Evolutionary conservation across 352 stramenopile genomes (phyloP), one percentile per base, ranked within the genome.

Genomic region (Sclerospora graminicola): DNA sequence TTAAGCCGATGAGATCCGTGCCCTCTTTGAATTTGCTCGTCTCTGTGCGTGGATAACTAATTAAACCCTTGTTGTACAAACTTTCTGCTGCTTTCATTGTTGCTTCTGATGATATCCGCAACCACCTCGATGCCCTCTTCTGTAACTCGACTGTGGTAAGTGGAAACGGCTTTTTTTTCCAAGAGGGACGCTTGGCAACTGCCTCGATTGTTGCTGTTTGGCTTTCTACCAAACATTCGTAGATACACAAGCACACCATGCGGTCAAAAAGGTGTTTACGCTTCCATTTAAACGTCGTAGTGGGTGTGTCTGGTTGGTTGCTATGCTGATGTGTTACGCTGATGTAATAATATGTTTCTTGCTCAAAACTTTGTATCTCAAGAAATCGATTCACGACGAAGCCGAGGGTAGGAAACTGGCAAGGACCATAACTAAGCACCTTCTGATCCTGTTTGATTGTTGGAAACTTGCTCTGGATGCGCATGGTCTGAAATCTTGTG

Each of bases 1-100:
- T 34, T 8, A 97, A 69, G 0, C 31, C 63, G 38, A 73, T 69
- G n/a, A 98, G 59, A 52, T 98, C 89, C 5, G 86, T 95, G 26
- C 82, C 78, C 51, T 89, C 79, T 51, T 96, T 94, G 66, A 99
- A 99, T 40, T 89, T 92, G 70, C 98, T 97, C 8, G 97, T 99
- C 66, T 99, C 97, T 2, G 97, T 99, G 48, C 97, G 83, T 8
- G 97, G 97, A 57, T 99, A 99, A 48, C 84, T 98, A 48, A 99
- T 89, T 18, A 96, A 90, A 16, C 97, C 97, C 52, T 97, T 88
- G 64, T 99, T 95, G 71, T 99, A 99, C 19, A 98, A 69, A 38
- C 70, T 82, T 61, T 98, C 94, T 14, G 93, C 94, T 4, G 89
- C 84, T 43, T 92, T 86, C 96, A 99, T 99, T 1, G 95, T 91